Conservation (phyloP, 495 filamentous ascomycete genomes). For the Podospora pseudocomata region DNA sequence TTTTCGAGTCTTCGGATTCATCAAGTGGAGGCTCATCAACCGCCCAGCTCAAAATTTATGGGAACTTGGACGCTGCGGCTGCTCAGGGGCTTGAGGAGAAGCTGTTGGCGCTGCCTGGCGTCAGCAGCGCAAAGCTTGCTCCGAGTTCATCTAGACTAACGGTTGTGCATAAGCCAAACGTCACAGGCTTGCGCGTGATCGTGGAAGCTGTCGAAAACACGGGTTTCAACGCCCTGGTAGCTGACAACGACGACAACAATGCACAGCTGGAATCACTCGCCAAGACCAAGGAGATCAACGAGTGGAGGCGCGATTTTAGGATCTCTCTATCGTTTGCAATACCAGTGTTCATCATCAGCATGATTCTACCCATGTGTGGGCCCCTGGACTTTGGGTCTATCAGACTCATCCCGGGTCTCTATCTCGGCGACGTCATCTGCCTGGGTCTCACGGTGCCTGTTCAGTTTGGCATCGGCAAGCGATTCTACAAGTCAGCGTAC, state of each 20-base stretch:
- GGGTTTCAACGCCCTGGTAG: constrained; percentile 83
- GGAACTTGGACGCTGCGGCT: constrained; percentile 63
- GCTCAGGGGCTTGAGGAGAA: constrained; percentile 68
- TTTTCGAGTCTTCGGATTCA: constrained; percentile 42
- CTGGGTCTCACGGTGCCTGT: constrained; percentile 82
- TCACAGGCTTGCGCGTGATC: constrained; percentile 73
- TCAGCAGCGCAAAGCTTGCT: constrained; percentile 68
- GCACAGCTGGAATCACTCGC: constrained; percentile 93
- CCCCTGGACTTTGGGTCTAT: constrained; percentile 73
- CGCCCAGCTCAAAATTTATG: constrained; percentile 79
- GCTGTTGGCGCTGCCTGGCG: constrained; percentile 62
- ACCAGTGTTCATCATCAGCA: constrained; percentile 88
- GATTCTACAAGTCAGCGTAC: constrained; percentile 88
- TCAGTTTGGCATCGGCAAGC: constrained; percentile 91
- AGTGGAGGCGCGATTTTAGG: constrained; percentile 79
- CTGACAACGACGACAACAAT: constrained; percentile 92
- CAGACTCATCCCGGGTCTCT: constrained; percentile 67
- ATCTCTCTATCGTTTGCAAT: constrained; percentile 76
- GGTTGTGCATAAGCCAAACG: constrained; percentile 64
- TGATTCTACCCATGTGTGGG: constrained; percentile 80
- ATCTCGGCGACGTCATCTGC: constrained; percentile 81
- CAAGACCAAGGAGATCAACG: constrained; percentile 92
- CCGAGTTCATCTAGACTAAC: constrained; percentile 63
- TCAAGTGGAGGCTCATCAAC: constrained; percentile 46
- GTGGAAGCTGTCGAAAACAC: constrained; percentile 76